phyloP scores from a whole-genome alignment of 2,329 filamentous ascomycete species.

The Colletotrichum musae region DNA sequence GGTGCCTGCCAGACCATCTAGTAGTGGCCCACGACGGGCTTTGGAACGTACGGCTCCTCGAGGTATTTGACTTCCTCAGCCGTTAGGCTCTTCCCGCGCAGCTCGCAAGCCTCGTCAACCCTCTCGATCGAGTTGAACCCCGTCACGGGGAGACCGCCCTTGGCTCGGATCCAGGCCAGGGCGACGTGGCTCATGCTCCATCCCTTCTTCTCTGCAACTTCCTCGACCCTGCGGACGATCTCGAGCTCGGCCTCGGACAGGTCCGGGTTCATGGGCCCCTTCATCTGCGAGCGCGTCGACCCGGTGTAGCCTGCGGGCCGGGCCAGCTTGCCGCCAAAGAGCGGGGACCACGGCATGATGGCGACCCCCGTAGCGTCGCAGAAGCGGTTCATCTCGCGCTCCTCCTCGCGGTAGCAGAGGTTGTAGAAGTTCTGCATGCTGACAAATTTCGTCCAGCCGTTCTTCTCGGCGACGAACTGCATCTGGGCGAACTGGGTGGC shows the following conservation, averaged over 20 bases:
- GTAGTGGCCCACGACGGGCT: conserved; percentile 44
- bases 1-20: conserved; percentile 35
- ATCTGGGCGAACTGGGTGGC: conserved; percentile 48
- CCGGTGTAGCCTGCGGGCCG: conserved; percentile 11
- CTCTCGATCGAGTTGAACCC: conserved; percentile 36
- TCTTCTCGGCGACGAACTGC: conserved; percentile 65
- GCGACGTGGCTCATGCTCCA: conserved; percentile 40
- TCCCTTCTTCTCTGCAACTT: conserved; percentile 36
- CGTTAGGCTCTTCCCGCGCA: conserved; percentile 28
- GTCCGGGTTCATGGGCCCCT: not conserved
- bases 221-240: conserved; percentile 36
- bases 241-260: conserved; percentile 24
- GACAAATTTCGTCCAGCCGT: conserved; percentile 71
- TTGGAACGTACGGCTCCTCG: conserved; percentile 35
- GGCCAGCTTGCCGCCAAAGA: conserved; percentile 29
- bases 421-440: conserved; percentile 72
- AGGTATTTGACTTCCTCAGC: conserved; percentile 34
- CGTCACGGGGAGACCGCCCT: conserved; percentile 35
- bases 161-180: conserved; percentile 32
- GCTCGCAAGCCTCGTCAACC: conserved; percentile 33
- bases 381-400: conserved; percentile 59
- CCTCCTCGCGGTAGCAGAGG: conserved; percentile 72
- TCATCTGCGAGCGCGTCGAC: conserved; percentile 11
- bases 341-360: conserved; percentile 43
- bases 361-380: conserved; percentile 58